Base-by-base conservation (phyloP, 2,329 filamentous ascomycete genomes). In the Emmonsia crescens region DNA sequence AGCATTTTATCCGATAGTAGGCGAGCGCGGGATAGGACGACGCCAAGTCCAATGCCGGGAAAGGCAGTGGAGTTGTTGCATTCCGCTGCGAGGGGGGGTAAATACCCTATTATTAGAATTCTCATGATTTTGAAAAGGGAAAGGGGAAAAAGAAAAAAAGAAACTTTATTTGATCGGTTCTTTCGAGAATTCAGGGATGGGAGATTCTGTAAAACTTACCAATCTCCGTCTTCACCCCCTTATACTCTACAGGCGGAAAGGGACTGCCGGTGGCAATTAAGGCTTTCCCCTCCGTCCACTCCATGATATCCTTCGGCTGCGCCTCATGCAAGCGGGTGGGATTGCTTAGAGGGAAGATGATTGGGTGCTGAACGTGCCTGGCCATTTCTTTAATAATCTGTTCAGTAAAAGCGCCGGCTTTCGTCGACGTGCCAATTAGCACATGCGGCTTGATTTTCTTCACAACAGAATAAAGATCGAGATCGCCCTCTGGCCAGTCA, bases 11-110 rank as follows among this genome's bases (percentile, higher is more conserved):
- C 86, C 0, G 87, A 88, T 33, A 96, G 75, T 0, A 85, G 79
- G 14, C 77, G 80, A 2, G 87, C 80, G 16, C 89, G 85, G 31
- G 81, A 86, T 1, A 96, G 82, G 0, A 96, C 83, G 8, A 83
- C 83, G 12, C 90, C 91, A 0, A 96, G 85, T 0, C 90, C 91
- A 62, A 96, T 93, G 0, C 90, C 90, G 0, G 91, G 91, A 73
- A 95, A 96, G 19, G 88, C 88, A 40, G 89, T 89, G 0, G 85
- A 88, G 75, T 96, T 96, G 76, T 96, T 96, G 76, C 91, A 96
- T 74, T 96, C 91, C 29, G 89, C 89, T 69, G 82, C 71, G 9
- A 19, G 16, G n/a, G 52, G 52, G 68, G 49, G 69, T 24, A 10
- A 6, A 14, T 38, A 12, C 21, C 21, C 5, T n/a, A 38, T 38